Conservation (phyloP, 2,329 filamentous ascomycete genomes). For the Penicillium sp. region DNA sequence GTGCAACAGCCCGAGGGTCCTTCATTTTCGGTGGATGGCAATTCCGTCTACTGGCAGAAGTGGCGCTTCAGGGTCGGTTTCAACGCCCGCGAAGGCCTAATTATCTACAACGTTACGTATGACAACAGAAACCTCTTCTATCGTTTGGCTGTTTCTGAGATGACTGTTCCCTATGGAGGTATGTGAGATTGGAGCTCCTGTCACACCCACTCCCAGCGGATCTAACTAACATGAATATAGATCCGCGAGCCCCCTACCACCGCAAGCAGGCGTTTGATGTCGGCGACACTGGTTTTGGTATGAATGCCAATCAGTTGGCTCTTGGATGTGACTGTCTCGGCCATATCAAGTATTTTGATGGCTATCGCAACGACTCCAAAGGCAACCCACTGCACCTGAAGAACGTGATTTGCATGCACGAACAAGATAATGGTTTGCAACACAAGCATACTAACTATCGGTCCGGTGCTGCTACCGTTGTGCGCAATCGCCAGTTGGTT, state of each 20-base stretch:
- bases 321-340: constrained; percentile 70
- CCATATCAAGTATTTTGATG: constrained; percentile 65
- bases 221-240: constrained; percentile 50
- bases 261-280: constrained; percentile 70
- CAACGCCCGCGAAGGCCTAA: constrained; percentile 64
- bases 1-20: constrained; percentile 64
- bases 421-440: constrained; percentile 66
- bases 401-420: constrained; percentile 69
- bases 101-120: constrained; percentile 65
- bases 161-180: constrained; percentile 54
- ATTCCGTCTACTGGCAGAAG: constrained; percentile 63
- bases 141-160: constrained; percentile 64
- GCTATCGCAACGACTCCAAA: constrained; percentile 58
- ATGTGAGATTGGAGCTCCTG: background rate
- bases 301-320: constrained; percentile 67
- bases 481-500: constrained; percentile 63
- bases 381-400: constrained; percentile 59
- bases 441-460: constrained; percentile 73
- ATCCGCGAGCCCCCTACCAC: constrained; percentile 66
- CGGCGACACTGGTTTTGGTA: constrained; percentile 64
- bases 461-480: constrained; percentile 61
- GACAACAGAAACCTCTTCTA: constrained; percentile 65
- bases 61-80: constrained; percentile 62
- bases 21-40: constrained; percentile 59
- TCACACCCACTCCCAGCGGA: background rate